A percentile compares a stretch with the other conserved stretches of the same genome.
Evolutionary conservation across 176 grass and related monocot genomes (phyloP).

Genomic region (Carex littledalei): DNA sequence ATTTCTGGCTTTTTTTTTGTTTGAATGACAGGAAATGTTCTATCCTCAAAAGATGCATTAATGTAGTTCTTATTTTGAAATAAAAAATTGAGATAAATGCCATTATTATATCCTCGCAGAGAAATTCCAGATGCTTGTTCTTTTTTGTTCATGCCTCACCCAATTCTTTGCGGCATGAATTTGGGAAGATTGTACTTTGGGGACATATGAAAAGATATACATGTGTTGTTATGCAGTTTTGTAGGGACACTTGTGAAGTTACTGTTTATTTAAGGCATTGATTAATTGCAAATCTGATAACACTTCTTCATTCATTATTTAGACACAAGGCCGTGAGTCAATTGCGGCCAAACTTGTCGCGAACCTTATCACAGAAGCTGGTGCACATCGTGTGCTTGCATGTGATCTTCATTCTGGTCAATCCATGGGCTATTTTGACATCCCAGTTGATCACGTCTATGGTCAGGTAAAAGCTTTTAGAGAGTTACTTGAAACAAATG

Average conservation of each 20-base stretch:
- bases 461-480: conserved; percentile 33
- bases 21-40: neutral
- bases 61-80: neutral
- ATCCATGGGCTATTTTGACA: conserved; percentile 94
- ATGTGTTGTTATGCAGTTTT: neutral
- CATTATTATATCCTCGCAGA: neutral
- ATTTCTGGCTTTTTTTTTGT: neutral
- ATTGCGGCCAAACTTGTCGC: conserved; percentile 77
- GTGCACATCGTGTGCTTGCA: conserved; percentile 68
- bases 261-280: neutral
- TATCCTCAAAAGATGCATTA: neutral
- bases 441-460: conserved; percentile 80
- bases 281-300: conserved; percentile 15
- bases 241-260: neutral
- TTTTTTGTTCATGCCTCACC: neutral
- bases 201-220: neutral
- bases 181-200: neutral
- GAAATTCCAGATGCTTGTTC: neutral
- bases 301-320: neutral
- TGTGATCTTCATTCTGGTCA: conserved; percentile 87
- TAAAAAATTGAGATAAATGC: neutral
- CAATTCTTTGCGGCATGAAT: neutral
- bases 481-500: neutral
- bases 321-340: conserved; percentile 61
- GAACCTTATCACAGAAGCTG: conserved; percentile 79